Evolutionary conservation across 805 yeast genomes (phyloP), one percentile per base, ranked within the genome.

Genomic region (Starmerella etchellsii): DNA sequence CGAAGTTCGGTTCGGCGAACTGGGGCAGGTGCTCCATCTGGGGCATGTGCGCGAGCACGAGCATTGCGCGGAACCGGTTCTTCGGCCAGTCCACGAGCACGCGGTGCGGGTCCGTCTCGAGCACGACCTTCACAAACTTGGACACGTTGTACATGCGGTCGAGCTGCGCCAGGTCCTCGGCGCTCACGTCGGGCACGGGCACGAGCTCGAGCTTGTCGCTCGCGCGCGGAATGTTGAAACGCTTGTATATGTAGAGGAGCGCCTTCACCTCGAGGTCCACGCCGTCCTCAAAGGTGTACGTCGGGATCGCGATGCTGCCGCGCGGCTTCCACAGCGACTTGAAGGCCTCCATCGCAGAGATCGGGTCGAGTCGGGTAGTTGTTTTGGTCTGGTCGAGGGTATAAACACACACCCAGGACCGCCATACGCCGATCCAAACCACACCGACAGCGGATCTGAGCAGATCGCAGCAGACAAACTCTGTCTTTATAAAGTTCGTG

Each of bases 1-100:
- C 34, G 51, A 54, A 39, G 53, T 39, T 22, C 45, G 50, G 23
- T 36, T 49, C 37, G 60, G 66, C 35, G 55, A 55, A 45, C 32
- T 40, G 18, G 29, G 60, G 66, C 34, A 62, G 51, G 7, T 43
- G 34, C 23, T 63, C 53, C 40, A 65, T 63, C 21, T 53, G 61
- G 2, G 84, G 82, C 8, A 45, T 42, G 21, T 62, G 73, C 3
- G 74, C 61, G 19, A 79, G 56, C 3, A 79, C 65, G 49, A 81
- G 69, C 52, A 71, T 56, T 1, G 81, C 63, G 40, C 88, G 62
- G 56, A 76, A 78, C 57, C 73, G 71, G 62, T 79, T 79, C 53
- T 76, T 77, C 35, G 65, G 54, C 68, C 75, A 79, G 54, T 79
- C 87, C 16, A 76, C 67, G 41, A 77, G 61, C 11, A 79, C 74